These are phyloP conservation scores for Brettanomyces nanus DNA, from an alignment of 805 yeast species.

Conservation along the genomic window DNA sequence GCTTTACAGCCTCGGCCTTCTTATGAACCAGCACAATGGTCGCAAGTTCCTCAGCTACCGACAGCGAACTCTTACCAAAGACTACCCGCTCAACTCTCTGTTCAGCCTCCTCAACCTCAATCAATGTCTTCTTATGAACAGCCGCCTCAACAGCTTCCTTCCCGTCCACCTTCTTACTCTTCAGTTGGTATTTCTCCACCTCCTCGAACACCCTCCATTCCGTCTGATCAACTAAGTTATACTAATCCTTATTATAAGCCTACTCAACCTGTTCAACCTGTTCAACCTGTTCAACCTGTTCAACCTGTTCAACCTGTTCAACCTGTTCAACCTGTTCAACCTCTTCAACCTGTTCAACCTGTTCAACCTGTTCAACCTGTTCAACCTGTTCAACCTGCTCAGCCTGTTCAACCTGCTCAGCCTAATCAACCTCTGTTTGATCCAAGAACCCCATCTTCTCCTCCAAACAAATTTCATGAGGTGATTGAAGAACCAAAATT, in stretches of 20 bases:
- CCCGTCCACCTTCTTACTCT: background rate
- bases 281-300: background rate
- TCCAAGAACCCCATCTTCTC: slow-evolving; percentile 3
- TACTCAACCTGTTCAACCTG: slow-evolving; percentile 1
- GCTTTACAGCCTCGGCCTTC: slow-evolving; percentile 5
- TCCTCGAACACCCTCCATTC: slow-evolving; percentile 3
- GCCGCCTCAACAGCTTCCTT: background rate
- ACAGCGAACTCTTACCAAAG: slow-evolving; percentile 6
- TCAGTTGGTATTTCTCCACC: background rate
- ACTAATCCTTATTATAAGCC: slow-evolving; percentile 4
- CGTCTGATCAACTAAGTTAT: slow-evolving; percentile 1
- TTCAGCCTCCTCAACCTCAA: slow-evolving; percentile 5
- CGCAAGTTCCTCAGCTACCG: slow-evolving; percentile 19
- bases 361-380: background rate
- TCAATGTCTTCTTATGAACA: slow-evolving; percentile 1
- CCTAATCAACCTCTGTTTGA: slow-evolving; percentile 7
- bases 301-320: slow-evolving; percentile 1
- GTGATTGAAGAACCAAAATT: slow-evolving; percentile 21
- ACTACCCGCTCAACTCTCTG: slow-evolving; percentile 1
- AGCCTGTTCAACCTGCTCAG: background rate
- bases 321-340: slow-evolving; percentile 1
- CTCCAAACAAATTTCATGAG: slow-evolving; percentile 8
- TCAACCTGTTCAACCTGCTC: background rate
- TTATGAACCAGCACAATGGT: slow-evolving; percentile 11
- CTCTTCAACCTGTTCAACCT: background rate